Conservation (phyloP, 1,284 basidiomycete species). For the Puccinia polysora region DNA sequence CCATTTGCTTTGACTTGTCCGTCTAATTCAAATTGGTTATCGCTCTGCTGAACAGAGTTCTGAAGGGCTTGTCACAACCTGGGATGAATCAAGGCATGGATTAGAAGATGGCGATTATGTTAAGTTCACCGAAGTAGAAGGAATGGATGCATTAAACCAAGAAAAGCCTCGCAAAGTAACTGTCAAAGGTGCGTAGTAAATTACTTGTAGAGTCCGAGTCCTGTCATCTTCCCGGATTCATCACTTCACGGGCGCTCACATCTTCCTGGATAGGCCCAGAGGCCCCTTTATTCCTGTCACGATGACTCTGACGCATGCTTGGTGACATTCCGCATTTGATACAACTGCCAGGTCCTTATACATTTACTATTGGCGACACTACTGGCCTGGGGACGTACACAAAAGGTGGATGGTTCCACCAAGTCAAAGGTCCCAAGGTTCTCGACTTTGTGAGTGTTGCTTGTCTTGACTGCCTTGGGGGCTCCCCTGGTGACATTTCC, state of each 20-base stretch:
- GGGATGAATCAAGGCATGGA: conserved; percentile 95
- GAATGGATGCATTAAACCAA: conserved; percentile 85
- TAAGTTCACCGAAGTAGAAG: conserved; percentile 94
- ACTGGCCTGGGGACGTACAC: conserved; percentile 72
- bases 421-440: conserved; percentile 98
- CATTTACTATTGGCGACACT: conserved; percentile 89
- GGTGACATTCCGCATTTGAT: not conserved
- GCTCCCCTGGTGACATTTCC: not conserved
- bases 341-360: conserved; percentile 66
- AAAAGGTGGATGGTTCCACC: conserved; percentile 88
- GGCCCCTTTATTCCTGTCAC: not conserved
- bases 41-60: conserved; percentile 56
- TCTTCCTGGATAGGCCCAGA: not conserved
- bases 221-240: too few relatives aligned
- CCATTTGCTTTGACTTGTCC: not conserved
- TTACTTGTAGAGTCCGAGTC: too few relatives aligned
- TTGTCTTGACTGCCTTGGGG: not conserved
- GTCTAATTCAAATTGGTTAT: not conserved
- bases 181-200: conserved; percentile 66
- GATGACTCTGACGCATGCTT: not conserved
- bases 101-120: conserved; percentile 97
- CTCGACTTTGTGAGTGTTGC: conserved; percentile 63
- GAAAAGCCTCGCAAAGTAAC: conserved; percentile 85
- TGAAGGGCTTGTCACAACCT: conserved; percentile 88
- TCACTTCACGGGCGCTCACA: too few relatives aligned